Evolutionary conservation across 2,329 filamentous ascomycete species (phyloP).

Genomic region (Plenodomus tracheiphilus): DNA sequence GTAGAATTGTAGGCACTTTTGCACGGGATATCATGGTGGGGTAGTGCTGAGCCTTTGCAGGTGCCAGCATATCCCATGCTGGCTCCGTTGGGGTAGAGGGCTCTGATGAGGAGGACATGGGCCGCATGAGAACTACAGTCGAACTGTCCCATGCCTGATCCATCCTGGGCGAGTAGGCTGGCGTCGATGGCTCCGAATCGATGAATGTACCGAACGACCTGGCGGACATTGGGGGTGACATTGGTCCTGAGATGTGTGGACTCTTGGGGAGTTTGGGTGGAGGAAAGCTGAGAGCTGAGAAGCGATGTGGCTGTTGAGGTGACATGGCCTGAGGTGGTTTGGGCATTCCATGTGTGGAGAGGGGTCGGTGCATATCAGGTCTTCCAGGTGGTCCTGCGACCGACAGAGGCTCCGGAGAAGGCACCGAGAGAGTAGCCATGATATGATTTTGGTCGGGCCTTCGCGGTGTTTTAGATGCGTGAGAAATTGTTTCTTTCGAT

Average conservation of each 20-base stretch:
- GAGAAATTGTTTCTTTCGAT: constrained; percentile 5
- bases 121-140: constrained; percentile 32
- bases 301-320: constrained; percentile 34
- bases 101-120: constrained; percentile 31
- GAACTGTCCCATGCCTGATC: constrained; percentile 33
- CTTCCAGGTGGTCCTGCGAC: constrained; percentile 23
- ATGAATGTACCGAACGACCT: constrained; percentile 42
- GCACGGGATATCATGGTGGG: background rate
- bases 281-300: constrained; percentile 25
- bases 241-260: constrained; percentile 27
- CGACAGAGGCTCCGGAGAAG: constrained; percentile 25
- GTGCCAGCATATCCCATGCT: constrained; percentile 38
- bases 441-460: background rate
- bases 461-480: constrained; percentile 1
- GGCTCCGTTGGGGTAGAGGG: constrained; percentile 35
- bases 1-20: constrained; percentile 8
- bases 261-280: constrained; percentile 20
- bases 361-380: constrained; percentile 27
- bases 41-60: constrained; percentile 13
- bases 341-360: constrained; percentile 40
- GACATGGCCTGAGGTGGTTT: constrained; percentile 34
- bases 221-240: constrained; percentile 43
- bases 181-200: constrained; percentile 44
- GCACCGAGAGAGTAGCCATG: constrained; percentile 29
- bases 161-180: constrained; percentile 38